A percentile compares a stretch with the other conserved stretches of the same genome.
phyloP scores from a whole-genome alignment of 805 yeast genomes.

The Pichia gijzeniarum region DNA sequence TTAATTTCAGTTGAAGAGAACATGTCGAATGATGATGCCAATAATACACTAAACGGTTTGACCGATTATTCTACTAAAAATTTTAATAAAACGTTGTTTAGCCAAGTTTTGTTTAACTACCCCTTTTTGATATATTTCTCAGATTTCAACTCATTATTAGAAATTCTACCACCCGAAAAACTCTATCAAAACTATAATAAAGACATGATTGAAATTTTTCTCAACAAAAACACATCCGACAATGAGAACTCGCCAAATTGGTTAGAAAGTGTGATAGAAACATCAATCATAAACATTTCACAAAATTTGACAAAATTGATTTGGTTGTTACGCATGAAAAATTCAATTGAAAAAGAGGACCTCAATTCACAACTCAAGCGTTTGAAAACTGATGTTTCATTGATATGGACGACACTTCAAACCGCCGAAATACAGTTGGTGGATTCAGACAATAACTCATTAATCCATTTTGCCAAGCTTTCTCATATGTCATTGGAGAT shows the following conservation, averaged over 20 bases:
- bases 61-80: slow-evolving; percentile 1
- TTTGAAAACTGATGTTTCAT: slow-evolving; percentile 22
- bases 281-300: slow-evolving; percentile 32
- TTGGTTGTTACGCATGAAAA: slow-evolving; percentile 27
- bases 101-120: slow-evolving; percentile 35
- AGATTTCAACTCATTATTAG: slow-evolving; percentile 23
- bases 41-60: neutral
- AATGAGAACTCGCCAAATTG: slow-evolving; percentile 17
- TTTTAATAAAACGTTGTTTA: slow-evolving; percentile 9
- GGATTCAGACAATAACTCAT: slow-evolving; percentile 1
- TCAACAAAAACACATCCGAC: neutral
- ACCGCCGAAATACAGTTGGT: slow-evolving; percentile 27
- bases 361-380: slow-evolving; percentile 11
- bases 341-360: slow-evolving; percentile 7
- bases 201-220: slow-evolving; percentile 11
- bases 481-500: slow-evolving; percentile 26
- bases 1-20: neutral
- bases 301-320: slow-evolving; percentile 34
- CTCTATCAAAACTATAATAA: slow-evolving; percentile 29
- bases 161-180: slow-evolving; percentile 38
- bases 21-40: neutral
- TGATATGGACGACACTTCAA: slow-evolving; percentile 28
- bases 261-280: slow-evolving; percentile 35
- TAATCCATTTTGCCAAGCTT: slow-evolving; percentile 18
- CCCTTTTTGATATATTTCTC: slow-evolving; percentile 35